A percentile compares a stretch with the other conserved stretches of the same genome.
Evolutionary conservation across 2,329 filamentous ascomycete species (phyloP).

Genomic region (Colletotrichum destructivum): DNA sequence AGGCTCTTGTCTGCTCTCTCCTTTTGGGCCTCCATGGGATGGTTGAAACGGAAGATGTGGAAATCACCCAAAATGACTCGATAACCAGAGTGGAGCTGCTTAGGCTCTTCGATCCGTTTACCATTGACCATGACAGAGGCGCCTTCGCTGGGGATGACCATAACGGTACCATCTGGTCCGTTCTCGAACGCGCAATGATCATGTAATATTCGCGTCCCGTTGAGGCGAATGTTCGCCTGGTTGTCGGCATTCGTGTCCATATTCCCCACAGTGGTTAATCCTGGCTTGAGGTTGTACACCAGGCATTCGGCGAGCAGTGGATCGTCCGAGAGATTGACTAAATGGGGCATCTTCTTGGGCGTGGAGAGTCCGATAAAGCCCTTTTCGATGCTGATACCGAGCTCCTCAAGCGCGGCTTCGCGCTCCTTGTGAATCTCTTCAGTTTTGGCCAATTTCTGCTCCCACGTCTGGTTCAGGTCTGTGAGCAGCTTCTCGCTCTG

Average conservation of each 20-base stretch:
- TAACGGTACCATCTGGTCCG: slow-evolving; percentile 88
- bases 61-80: slow-evolving; percentile 97
- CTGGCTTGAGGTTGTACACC: slow-evolving; percentile 98
- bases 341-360: slow-evolving; percentile 98
- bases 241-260: slow-evolving; percentile 84
- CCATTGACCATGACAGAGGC: slow-evolving; percentile 99
- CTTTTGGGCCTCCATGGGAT: slow-evolving; percentile 94
- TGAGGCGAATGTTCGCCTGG: slow-evolving; percentile 90
- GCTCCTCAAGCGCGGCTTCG: slow-evolving; percentile 93
- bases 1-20: slow-evolving; percentile 91
- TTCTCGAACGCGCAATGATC: slow-evolving; percentile 98
- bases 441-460: slow-evolving; percentile 94
- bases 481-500: slow-evolving; percentile 97
- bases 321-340: slow-evolving; percentile 97
- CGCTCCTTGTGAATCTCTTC: slow-evolving; percentile 98
- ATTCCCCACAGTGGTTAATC: slow-evolving; percentile 93
- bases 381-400: slow-evolving; percentile 99
- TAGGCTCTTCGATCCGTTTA: slow-evolving; percentile 87
- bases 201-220: slow-evolving; percentile 91
- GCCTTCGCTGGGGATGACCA: slow-evolving; percentile 88
- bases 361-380: slow-evolving; percentile 96
- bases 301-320: slow-evolving; percentile 95
- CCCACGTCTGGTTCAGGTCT: slow-evolving; percentile 98
- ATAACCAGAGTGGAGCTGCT: slow-evolving; percentile 90
- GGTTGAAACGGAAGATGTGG: slow-evolving; percentile 98